Base-by-base conservation (phyloP, 2,329 filamentous ascomycete genomes). In the Niveomyces coronatus region DNA sequence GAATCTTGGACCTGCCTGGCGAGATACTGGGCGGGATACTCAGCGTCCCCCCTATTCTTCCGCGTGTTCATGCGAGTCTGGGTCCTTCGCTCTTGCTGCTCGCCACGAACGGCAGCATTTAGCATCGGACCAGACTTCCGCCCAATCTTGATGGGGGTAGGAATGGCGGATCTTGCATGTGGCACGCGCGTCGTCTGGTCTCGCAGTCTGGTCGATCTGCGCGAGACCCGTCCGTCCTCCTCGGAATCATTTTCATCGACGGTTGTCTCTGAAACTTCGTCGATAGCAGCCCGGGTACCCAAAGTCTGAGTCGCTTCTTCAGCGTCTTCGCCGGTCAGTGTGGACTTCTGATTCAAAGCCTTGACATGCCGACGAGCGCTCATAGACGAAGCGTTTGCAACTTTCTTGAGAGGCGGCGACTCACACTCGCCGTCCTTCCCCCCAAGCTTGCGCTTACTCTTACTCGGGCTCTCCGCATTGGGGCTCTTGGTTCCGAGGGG, bases 401-500 rank as follows among this genome's bases (percentile, higher is more conserved):
- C 11, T 32, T 47, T 48, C 31, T 52, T 50, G 2, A 42, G 34
- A 1, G 53, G 48, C n/a, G n/a, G n/a, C 7, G 51, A 47, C 5
- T 49, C 34, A 5, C 35, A 18, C 5, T 49, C 48, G 2, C 20
- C 37, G 4, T 39, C 37, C 7, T 45, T 50, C 7, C 42, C 45
- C 1, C 56, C 50, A 3, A 47, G 47, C 43, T 58, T 61, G 16
- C 54, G 54, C 46, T 60, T 60, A 2, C 27, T 31, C 49, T 55
- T 58, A 20, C 47, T 37, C 3, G 57, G 55, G 40, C 54, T 59
- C 19, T 49, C 51, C 18, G 53, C 49, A 39, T 62, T 62, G 47
- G 56, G 55, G 49, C 55, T 61, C 52, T 55, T 56, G 39, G 43
- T 47, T 19, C 47, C 57, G 14, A 62, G 50, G 31, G 58, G 55